Evolutionary conservation across 2,329 filamentous ascomycete genomes (phyloP).

Genomic region (Amauroascus niger): DNA sequence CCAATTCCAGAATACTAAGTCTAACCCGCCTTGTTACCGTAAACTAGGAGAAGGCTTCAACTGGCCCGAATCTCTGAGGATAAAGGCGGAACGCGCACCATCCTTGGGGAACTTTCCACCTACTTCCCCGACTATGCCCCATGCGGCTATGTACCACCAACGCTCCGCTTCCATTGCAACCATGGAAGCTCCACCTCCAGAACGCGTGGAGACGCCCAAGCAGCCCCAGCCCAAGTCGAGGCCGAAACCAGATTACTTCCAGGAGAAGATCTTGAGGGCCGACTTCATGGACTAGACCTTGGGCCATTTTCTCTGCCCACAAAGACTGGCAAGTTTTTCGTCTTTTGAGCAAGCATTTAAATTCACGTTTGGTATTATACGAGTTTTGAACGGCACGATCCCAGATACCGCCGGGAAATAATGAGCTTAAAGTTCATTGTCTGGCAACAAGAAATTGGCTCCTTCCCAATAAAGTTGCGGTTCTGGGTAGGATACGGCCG

Average conservation of each 20-base stretch:
- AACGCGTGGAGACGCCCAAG: conserved; percentile 14
- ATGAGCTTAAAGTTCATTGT: conserved; percentile 1
- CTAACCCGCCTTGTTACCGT: conserved; percentile 38
- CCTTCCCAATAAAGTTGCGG: background rate
- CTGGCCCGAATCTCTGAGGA: conserved; percentile 92
- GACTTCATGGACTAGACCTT: conserved; percentile 83
- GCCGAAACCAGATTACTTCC: conserved; percentile 80
- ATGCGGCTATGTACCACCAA: conserved; percentile 26
- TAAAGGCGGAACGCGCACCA: conserved; percentile 70
- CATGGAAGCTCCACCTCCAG: conserved; percentile 41
- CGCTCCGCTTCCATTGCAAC: conserved; percentile 40
- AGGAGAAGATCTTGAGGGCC: conserved; percentile 93
- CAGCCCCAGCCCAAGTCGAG: conserved; percentile 41
- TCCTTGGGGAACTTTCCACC: conserved; percentile 28
- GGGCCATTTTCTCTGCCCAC: background rate
- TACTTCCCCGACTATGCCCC: conserved; percentile 2
- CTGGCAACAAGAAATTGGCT: background rate
- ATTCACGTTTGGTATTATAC: background rate
- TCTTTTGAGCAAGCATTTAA: background rate
- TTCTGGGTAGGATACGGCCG: background rate
- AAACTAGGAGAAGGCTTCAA: conserved; percentile 82
- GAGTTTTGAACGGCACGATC: background rate
- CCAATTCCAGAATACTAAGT: conserved; percentile 29
- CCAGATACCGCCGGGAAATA: background rate
- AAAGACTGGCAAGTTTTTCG: background rate